phyloP scores from a whole-genome alignment of 129 eudicot genomes.

The Saussurea involucrata region DNA sequence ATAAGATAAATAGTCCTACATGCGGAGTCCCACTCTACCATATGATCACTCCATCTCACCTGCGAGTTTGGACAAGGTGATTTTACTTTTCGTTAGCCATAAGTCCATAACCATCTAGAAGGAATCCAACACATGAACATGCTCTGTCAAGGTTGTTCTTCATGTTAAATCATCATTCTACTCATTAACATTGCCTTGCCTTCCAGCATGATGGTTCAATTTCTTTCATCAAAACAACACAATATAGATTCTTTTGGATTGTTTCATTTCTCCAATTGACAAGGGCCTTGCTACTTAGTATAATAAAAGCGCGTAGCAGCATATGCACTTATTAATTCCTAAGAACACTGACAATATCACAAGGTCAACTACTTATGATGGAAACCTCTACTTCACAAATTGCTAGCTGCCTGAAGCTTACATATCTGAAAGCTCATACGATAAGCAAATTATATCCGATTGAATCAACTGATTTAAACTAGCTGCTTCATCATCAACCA shows the following conservation, averaged over 20 bases:
- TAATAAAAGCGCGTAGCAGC: not conserved
- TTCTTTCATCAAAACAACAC: conserved; percentile 1
- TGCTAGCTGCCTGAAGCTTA: conserved; percentile 1
- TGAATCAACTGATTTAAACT: not conserved
- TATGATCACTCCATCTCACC: not conserved
- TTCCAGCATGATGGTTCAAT: not conserved
- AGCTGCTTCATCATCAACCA: not conserved
- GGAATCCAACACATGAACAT: too few relatives aligned
- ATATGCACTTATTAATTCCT: not conserved
- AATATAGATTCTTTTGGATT: not conserved
- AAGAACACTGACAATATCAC: not conserved
- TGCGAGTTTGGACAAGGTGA: not conserved
- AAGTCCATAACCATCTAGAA: too few relatives aligned
- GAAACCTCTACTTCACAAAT: not conserved
- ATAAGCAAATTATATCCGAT: not conserved
- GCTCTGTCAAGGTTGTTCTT: too few relatives aligned
- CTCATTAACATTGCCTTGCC: not conserved
- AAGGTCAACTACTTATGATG: not conserved
- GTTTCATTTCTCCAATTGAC: not conserved
- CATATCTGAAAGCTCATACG: not conserved
- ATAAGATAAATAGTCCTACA: not conserved
- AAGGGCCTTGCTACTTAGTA: not conserved
- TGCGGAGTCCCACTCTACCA: too few relatives aligned
- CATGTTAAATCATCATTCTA: too few relatives aligned
- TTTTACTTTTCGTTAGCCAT: too few relatives aligned